phyloP scores from a whole-genome alignment of 768 basidiomycete species.

The Leucosporidium scottii region DNA sequence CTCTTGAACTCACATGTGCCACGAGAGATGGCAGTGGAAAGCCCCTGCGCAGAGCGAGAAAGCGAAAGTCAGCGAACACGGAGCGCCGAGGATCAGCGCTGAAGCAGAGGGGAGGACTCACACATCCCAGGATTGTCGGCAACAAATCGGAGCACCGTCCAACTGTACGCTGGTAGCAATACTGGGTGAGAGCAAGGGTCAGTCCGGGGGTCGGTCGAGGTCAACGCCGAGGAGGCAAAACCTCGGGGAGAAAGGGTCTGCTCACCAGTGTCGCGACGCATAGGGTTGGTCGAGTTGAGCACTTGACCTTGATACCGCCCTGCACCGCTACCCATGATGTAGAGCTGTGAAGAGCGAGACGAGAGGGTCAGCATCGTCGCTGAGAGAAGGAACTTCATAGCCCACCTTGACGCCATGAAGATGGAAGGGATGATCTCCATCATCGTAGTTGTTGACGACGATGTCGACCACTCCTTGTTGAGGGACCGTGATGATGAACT shows the following conservation, averaged over 20 bases:
- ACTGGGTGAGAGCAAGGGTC: too few relatives aligned
- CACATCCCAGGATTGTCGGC: slow-evolving; percentile 45
- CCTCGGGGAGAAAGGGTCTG: slow-evolving; percentile 21
- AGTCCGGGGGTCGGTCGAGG: too few relatives aligned
- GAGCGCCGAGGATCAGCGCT: too few relatives aligned
- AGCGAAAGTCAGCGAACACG: too few relatives aligned
- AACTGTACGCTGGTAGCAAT: slow-evolving; percentile 46
- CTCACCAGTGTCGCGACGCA: slow-evolving; percentile 17
- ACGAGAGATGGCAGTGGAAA: too few relatives aligned
- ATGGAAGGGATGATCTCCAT: slow-evolving; percentile 39
- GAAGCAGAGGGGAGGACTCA: too few relatives aligned
- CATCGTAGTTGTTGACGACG: slow-evolving; percentile 36
- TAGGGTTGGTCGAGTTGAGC: slow-evolving; percentile 44
- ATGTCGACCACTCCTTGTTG: slow-evolving; percentile 27
- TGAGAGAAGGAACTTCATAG: too few relatives aligned
- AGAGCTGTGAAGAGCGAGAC: not conserved
- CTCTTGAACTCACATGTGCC: too few relatives aligned
- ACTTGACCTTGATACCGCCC: slow-evolving; percentile 41
- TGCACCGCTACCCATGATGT: slow-evolving; percentile 42
- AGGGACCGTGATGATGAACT: slow-evolving; percentile 26
- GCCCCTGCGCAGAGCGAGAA: too few relatives aligned
- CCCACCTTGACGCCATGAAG: not conserved
- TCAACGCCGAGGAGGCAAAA: not conserved
- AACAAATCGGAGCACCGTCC: slow-evolving; percentile 47
- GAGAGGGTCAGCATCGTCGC: too few relatives aligned